Evolutionary conservation across 805 yeast species (phyloP).

Genomic region (Candida tallmaniae): DNA sequence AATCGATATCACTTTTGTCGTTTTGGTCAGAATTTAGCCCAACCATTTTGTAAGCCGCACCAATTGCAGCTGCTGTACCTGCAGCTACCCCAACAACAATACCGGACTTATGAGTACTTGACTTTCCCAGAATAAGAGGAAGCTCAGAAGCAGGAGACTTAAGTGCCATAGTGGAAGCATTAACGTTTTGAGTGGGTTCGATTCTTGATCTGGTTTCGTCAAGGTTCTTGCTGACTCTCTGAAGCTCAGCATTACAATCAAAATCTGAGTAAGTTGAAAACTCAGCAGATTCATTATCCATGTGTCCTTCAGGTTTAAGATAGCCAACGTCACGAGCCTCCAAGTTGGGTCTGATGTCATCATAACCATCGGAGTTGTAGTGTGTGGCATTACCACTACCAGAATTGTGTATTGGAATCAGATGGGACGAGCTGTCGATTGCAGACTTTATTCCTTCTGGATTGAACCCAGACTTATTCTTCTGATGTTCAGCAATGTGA

Average conservation of each 20-base stretch:
- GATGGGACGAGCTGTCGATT: slow-evolving; percentile 10
- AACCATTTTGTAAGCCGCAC: background rate
- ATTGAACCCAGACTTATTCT: slow-evolving; percentile 32
- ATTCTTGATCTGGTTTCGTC: slow-evolving; percentile 5
- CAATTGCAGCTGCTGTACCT: slow-evolving; percentile 10
- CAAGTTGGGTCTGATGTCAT: slow-evolving; percentile 3
- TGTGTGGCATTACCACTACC: background rate
- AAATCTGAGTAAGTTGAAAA: no score
- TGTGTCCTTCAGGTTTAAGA: no score
- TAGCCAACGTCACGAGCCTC: no score
- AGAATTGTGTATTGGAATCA: background rate
- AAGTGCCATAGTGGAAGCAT: slow-evolving; percentile 10
- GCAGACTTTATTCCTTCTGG: slow-evolving; percentile 21
- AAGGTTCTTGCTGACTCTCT: slow-evolving; percentile 4
- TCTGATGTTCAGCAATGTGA: slow-evolving; percentile 20
- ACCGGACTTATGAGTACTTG: slow-evolving; percentile 9
- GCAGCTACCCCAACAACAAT: slow-evolving; percentile 11
- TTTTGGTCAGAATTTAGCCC: background rate
- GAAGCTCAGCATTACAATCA: slow-evolving; percentile 6
- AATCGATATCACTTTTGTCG: slow-evolving; percentile 1
- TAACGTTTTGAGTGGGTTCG: slow-evolving; percentile 4
- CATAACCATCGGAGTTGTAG: no score
- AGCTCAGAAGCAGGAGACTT: slow-evolving; percentile 10
- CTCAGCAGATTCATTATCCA: no score
- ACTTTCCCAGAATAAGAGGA: slow-evolving; percentile 3